Conservation (phyloP, 148 eudicot genomes). For the Camellia sinensis region DNA sequence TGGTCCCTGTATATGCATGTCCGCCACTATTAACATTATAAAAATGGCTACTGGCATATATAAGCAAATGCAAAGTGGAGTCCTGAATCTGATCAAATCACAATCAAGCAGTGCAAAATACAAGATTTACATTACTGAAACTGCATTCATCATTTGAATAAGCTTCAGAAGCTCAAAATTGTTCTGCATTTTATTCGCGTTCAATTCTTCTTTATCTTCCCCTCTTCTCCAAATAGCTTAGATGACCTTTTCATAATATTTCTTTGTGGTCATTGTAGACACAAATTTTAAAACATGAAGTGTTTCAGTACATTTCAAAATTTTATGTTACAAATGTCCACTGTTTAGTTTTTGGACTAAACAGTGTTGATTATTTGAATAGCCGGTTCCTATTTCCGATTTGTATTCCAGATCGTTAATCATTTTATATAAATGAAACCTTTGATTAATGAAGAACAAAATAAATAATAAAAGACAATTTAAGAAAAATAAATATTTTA, state of each 20-base stretch:
- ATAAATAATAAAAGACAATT: too few species aligned
- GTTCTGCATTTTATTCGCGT: neutral
- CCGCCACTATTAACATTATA: neutral
- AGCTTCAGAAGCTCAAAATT: slow-evolving; percentile 4
- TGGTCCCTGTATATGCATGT: neutral
- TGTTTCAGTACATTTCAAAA: too few species aligned
- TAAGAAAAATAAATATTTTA: too few species aligned
- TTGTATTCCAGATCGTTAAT: too few species aligned
- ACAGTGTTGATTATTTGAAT: too few species aligned
- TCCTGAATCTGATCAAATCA: neutral
- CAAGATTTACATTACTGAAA: slow-evolving; percentile 1
- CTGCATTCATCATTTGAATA: neutral
- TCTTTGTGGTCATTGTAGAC: neutral
- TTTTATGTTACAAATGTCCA: too few species aligned
- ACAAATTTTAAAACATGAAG: too few species aligned
- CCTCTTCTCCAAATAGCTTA: neutral
- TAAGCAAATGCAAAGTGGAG: slow-evolving; percentile 6
- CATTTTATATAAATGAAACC: too few species aligned
- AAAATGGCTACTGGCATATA: neutral
- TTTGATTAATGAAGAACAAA: too few species aligned
- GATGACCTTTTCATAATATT: neutral
- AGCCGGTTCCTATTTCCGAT: too few species aligned
- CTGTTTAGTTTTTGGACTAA: too few species aligned
- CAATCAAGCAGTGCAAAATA: neutral
- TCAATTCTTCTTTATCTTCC: neutral